Evolutionary conservation across 1,284 basidiomycete species (phyloP).

Genomic region (Ceratobasidium sp.): DNA sequence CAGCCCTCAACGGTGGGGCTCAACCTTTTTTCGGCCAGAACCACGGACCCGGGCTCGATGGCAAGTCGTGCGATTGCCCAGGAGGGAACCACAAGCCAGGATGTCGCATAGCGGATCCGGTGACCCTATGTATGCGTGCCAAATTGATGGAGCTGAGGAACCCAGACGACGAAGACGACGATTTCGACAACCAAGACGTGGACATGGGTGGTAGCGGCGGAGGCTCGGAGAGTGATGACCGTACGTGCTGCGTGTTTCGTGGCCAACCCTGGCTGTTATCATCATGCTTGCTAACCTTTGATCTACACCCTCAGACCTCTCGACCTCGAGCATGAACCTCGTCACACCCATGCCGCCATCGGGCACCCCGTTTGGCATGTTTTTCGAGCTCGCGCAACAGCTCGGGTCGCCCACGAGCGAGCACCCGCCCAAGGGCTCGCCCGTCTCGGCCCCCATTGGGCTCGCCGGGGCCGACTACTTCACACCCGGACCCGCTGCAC

Average conservation of each 20-base stretch:
- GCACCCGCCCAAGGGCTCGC: background rate
- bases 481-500: constrained; percentile 2
- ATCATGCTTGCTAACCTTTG: background rate
- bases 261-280: background rate
- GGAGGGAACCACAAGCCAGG: background rate
- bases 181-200: constrained; percentile 3
- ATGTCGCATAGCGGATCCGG: background rate
- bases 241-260: background rate
- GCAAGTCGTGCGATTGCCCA: constrained; percentile 10
- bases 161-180: background rate
- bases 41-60: background rate
- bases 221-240: constrained; percentile 21
- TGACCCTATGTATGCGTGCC: constrained; percentile 1
- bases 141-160: constrained; percentile 10
- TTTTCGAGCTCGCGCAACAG: constrained; percentile 8
- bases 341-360: background rate
- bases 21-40: background rate
- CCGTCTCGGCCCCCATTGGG: background rate
- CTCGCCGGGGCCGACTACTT: constrained; percentile 29
- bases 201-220: background rate
- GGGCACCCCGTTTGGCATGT: constrained; percentile 13
- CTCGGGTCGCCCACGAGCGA: constrained; percentile 6
- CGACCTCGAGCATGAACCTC: background rate
- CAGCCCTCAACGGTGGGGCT: background rate
- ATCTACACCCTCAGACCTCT: background rate